Percentiles rank a stretch among this genome's conserved stretches.
phyloP scores from a whole-genome alignment of 2,329 filamentous ascomycete species.

The Fusarium acutatum region DNA sequence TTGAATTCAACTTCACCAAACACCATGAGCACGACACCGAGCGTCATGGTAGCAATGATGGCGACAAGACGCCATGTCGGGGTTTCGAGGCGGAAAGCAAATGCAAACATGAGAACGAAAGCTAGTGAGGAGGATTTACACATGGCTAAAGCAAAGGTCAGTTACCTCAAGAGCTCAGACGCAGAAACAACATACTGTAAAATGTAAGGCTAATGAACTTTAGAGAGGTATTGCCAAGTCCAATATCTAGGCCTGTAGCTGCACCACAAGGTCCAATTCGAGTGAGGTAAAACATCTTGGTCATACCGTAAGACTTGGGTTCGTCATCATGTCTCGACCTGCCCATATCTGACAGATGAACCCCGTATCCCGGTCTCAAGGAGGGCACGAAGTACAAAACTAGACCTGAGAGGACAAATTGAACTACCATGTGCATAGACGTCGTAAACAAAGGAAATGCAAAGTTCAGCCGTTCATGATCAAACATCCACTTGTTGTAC shows the following conservation, averaged over 20 bases:
- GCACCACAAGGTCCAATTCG: constrained; percentile 91
- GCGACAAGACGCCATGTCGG: constrained; percentile 85
- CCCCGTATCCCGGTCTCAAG: constrained; percentile 71
- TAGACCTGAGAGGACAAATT: constrained; percentile 80
- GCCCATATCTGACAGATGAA: constrained; percentile 57
- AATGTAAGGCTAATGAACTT: constrained; percentile 98
- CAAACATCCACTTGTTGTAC: constrained; percentile 99
- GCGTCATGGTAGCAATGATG: constrained; percentile 91
- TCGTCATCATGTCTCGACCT: constrained; percentile 62
- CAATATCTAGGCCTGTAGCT: constrained; percentile 94
- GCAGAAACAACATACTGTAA: constrained; percentile 70
- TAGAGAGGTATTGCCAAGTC: constrained; percentile 92
- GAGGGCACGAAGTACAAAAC: constrained; percentile 86
- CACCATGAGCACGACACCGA: constrained; percentile 97
- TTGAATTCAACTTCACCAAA: constrained; percentile 93
- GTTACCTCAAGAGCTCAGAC: not conserved
- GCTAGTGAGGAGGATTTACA: constrained; percentile 97
- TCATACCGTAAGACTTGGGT: constrained; percentile 73
- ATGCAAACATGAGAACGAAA: constrained; percentile 95
- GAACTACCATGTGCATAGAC: constrained; percentile 93
- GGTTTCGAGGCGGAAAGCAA: constrained; percentile 88
- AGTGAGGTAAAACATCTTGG: constrained; percentile 89
- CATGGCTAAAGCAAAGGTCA: constrained; percentile 70
- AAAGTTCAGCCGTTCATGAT: constrained; percentile 84
- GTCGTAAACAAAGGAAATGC: constrained; percentile 96